Evolutionary conservation across 2,329 filamentous ascomycete genomes (phyloP), one percentile per base, ranked within the genome.

Genomic region (Cordyceps cateniannulata): DNA sequence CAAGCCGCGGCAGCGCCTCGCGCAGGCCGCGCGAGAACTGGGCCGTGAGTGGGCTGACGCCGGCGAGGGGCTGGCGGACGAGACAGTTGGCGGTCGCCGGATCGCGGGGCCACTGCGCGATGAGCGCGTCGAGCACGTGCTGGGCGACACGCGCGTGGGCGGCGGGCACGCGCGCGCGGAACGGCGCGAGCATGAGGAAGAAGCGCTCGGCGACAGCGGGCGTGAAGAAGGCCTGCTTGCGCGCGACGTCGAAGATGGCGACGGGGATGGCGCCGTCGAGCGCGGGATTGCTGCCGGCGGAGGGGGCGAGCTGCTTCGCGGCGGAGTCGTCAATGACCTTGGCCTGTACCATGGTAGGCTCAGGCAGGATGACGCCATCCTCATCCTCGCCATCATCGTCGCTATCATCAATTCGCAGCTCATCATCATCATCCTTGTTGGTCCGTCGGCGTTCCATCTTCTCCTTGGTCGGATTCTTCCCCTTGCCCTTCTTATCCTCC

Each of bases 211-310:
- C 91, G 7, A 91, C 80, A 1, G 79, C 76, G 1, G 85, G 75
- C 62, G 83, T 84, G 71, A 87, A 85, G 65, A 89, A 86, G 57
- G 89, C 83, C 68, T 96, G 87, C 72, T 89, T 91, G 76, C 86
- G 86, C 6, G 92, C 88, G 24, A 91, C 85, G 69, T 96, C 91
- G 69, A 96, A 97, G 52, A 99, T 90, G 44, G 93, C 92, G 60
- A 92, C 83, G 2, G 95, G 93, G 66, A 99, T 96, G 18, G 91
- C 95, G n/a, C 95, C 95, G 63, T 89, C 90, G 64, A 97, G 81
- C 10, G 91, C 91, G 4, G 93, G 92, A 52, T 92, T 93, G 61
- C 85, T 85, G 69, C 7, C 16, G 40, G 88, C 80, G 27, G n/a
- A n/a, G n/a, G n/a, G n/a, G n/a, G 56, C 49, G 64, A 96, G 77